Conservation (phyloP, 2,329 filamentous ascomycete genomes). For the Penicillium sp. region DNA sequence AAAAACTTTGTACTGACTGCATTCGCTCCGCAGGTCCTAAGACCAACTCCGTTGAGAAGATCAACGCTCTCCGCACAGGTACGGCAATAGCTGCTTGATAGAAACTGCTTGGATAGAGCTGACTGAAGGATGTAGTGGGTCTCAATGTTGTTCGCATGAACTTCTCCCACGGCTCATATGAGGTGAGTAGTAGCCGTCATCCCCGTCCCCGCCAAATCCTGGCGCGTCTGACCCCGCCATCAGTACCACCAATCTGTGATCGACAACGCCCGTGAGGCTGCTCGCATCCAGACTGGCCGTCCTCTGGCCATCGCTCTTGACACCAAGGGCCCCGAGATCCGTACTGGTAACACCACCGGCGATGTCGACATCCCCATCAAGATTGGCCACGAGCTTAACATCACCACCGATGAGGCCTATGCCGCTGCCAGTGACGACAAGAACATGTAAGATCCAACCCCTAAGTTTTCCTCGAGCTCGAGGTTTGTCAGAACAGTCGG, state of each 20-base stretch:
- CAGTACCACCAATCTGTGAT: constrained; percentile 98
- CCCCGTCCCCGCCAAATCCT: neutral
- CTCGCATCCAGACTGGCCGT: constrained; percentile 75
- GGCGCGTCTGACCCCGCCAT: constrained; percentile 19
- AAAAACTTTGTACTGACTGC: constrained; percentile 26
- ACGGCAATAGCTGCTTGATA: constrained; percentile 23
- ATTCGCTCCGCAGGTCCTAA: constrained; percentile 69
- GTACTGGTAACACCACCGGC: constrained; percentile 73
- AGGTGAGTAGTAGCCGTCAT: constrained; percentile 48
- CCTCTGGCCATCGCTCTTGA: constrained; percentile 94
- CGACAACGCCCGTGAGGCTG: constrained; percentile 88
- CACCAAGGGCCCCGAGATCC: constrained; percentile 84
- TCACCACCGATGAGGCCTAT: constrained; percentile 96
- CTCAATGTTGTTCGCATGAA: constrained; percentile 99
- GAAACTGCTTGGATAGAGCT: neutral
- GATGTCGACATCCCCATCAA: constrained; percentile 80
- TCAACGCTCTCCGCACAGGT: constrained; percentile 85
- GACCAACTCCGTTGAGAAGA: constrained; percentile 97
- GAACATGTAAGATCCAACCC: constrained; percentile 75
- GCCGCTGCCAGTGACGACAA: constrained; percentile 80
- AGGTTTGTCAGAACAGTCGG: neutral
- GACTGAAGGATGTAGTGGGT: constrained; percentile 63
- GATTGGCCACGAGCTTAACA: constrained; percentile 83
- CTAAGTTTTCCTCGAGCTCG: neutral
- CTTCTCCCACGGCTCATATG: constrained; percentile 93